phyloP scores from a whole-genome alignment of 345 rosid species.

The Noccaea caerulescens region DNA sequence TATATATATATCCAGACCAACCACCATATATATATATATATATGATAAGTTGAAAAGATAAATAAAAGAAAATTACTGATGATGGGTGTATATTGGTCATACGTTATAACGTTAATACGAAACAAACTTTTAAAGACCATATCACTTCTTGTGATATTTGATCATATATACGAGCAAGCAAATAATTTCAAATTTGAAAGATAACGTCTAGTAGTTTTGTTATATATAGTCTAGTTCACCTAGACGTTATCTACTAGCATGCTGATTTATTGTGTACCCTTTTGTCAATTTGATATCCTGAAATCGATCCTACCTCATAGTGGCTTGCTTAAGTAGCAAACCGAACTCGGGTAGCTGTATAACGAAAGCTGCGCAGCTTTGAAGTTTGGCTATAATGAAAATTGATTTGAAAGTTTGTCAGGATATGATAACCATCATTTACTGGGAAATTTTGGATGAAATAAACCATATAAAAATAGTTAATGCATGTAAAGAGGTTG shows the following conservation, averaged over 20 bases:
- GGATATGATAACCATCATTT: neutral
- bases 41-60: constrained; percentile 9
- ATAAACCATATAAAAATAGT: neutral
- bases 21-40: neutral
- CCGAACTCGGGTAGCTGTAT: neutral
- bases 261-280: constrained; percentile 10
- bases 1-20: constrained; percentile 14
- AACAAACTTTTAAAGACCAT: neutral
- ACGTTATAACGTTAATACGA: neutral
- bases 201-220: neutral
- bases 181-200: neutral
- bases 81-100: neutral
- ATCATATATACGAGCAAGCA: neutral
- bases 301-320: neutral
- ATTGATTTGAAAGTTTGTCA: neutral
- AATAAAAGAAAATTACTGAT: neutral
- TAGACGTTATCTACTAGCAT: constrained; percentile 4
- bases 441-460: neutral
- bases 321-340: neutral
- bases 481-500: neutral
- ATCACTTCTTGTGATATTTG: neutral
- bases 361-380: neutral
- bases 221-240: neutral
- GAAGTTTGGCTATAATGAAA: too few relatives aligned
- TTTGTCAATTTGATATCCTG: neutral